Base-by-base conservation (phyloP, 2,329 filamentous ascomycete species). In the Phaeoacremonium minimum region DNA sequence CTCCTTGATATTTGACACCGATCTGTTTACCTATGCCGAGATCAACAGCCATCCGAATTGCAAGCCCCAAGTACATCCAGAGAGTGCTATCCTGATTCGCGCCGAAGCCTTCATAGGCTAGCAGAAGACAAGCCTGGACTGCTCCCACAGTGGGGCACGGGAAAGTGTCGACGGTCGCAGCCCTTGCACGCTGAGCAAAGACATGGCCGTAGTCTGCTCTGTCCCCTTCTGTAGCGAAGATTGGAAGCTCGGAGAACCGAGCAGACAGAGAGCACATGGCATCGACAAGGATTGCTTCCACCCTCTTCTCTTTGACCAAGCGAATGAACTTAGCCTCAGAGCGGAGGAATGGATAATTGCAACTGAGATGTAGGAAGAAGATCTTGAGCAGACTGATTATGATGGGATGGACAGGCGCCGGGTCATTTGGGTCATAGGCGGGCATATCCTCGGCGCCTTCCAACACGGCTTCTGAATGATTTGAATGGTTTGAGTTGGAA, bases 41-140 rank as follows among this genome's bases (percentile, higher is more conserved):
- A 52, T 90, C 85, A 40, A 87, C 78, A 1, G 83, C 83, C 80
- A 89, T 85, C 5, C 88, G 81, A 42, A 95, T 95, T 0, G 88
- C 83, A 35, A 91, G 82, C 0, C 88, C 89, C 2, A 95, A 69
- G 53, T 94, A 95, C 87, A 95, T 94, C 88, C 89, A 95, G 6
- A 95, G 61, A 1, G 87, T 87, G 55, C 87, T 94, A 52, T 95
- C 89, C 49, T 90, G 86, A 46, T 87, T 87, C 9, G 86, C 85
- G 2, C 88, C 89, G 48, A 95, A 95, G 30, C 90, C 84, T 47
- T 94, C 87, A 52, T 95, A 95, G 0, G 87, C 88, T 61, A 95
- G 77, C 18, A 95, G 64, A 9, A 95, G 62, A 33, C 84, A 89
- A 1, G 88, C 87, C 50, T 95, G 89, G 0, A 93, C 86, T 8